Base-by-base conservation (phyloP, 2,329 filamentous ascomycete species). In the Emmonsia crescens region DNA sequence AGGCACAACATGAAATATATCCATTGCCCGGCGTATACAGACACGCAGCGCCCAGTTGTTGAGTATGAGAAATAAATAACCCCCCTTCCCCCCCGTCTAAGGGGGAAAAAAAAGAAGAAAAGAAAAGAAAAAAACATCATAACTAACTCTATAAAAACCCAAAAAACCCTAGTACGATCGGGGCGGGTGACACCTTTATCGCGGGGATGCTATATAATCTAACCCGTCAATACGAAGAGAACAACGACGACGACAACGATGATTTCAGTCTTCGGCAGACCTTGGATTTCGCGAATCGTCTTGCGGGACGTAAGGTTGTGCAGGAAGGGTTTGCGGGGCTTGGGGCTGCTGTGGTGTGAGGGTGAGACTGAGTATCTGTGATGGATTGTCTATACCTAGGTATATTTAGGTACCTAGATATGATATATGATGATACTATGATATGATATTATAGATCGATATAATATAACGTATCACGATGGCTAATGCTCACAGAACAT, bases 111-210 rank as follows among this genome's bases (percentile, higher is more conserved):
- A n/a, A n/a, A n/a, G n/a, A n/a, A n/a, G n/a, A n/a, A n/a, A n/a
- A n/a, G n/a, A n/a, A n/a, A n/a, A n/a, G n/a, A n/a, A n/a, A n/a
- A n/a, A n/a, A n/a, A n/a, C n/a, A n/a, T 63, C 29, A 27, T 49
- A 59, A 63, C 61, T 67, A 66, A 57, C 57, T 5, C 56, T 63
- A 65, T 63, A 64, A 61, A 29, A 57, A 36, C 5, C 52, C 19
- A 0, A 9, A 24, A 36, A 38, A 55, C 21, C 67, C 70, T 70
- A 89, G 87, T 71, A 81, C 86, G 5, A 82, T 90, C 64, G 88
- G 88, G 60, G 88, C 88, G 51, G 88, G 88, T 66, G 88, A 91
- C 69, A 89, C 88, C 0, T 91, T 91, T 68, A 83, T 88, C 65
- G 88, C 87, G 40, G 87, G 86, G 63, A 84, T 88, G 72, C 74